These are phyloP conservation scores for Wickerhamiella kurtzmanii DNA, from an alignment of 805 yeast species.

Conservation along the genomic window DNA sequence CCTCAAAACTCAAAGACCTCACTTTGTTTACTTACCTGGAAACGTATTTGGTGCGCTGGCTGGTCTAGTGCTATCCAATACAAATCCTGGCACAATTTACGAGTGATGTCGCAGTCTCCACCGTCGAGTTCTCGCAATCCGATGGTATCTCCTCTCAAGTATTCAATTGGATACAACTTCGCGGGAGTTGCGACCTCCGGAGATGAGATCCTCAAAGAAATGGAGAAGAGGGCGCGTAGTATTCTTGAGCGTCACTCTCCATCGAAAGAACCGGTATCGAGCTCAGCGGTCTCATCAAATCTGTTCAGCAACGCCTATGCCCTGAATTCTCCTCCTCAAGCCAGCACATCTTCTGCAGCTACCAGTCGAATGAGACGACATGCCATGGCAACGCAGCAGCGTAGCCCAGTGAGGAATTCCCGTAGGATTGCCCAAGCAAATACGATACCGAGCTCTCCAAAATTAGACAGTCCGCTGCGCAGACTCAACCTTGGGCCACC, in stretches of 20 bases:
- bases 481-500: not conserved
- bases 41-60: not conserved
- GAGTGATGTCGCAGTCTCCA: not conserved
- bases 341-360: not conserved
- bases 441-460: not conserved
- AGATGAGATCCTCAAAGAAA: constrained; percentile 24
- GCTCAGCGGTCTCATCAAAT: not conserved
- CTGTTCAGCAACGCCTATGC: not conserved
- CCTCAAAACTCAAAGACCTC: too few relatives aligned
- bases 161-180: constrained; percentile 13
- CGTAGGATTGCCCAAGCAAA: not conserved
- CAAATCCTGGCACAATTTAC: too few relatives aligned
- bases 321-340: not conserved
- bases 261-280: not conserved
- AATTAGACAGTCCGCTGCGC: constrained; percentile 1
- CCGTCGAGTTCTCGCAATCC: not conserved
- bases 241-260: constrained; percentile 2
- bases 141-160: constrained; percentile 5
- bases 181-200: constrained; percentile 25
- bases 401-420: not conserved
- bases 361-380: not conserved
- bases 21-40: too few relatives aligned
- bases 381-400: not conserved
- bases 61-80: not conserved
- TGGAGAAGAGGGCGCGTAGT: constrained; percentile 24